A percentile compares a stretch with the other conserved stretches of the same genome.
phyloP scores from a whole-genome alignment of 768 basidiomycete genomes.

The Leucogyrophana mollusca region DNA sequence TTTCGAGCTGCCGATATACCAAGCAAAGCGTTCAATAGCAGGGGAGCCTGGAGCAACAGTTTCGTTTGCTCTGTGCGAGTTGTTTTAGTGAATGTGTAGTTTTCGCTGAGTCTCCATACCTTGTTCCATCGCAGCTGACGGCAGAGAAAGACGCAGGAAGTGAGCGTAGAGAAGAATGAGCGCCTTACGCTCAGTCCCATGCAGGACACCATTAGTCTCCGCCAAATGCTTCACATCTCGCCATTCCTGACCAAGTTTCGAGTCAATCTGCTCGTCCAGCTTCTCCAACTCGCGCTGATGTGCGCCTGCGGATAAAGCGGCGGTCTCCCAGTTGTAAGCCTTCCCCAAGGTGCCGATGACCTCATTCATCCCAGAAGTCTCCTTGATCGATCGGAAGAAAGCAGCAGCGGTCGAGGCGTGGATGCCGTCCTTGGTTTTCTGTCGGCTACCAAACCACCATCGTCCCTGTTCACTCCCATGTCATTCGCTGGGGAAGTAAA shows the following conservation, averaged over 20 bases:
- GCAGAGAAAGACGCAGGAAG: slow-evolving; percentile 64
- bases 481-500: background rate
- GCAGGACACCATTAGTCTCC: slow-evolving; percentile 26
- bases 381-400: slow-evolving; percentile 86
- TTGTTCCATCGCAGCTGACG: slow-evolving; percentile 51
- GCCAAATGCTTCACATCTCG: slow-evolving; percentile 43
- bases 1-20: slow-evolving; percentile 82
- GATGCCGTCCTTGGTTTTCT: slow-evolving; percentile 91
- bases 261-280: slow-evolving; percentile 51
- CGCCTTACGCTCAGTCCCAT: slow-evolving; percentile 49
- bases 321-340: slow-evolving; percentile 60
- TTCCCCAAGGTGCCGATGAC: slow-evolving; percentile 69
- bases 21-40: slow-evolving; percentile 75
- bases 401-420: slow-evolving; percentile 75
- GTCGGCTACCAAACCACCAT: slow-evolving; percentile 96
- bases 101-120: slow-evolving; percentile 42
- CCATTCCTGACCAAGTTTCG: slow-evolving; percentile 55
- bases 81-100: slow-evolving; percentile 1
- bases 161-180: slow-evolving; percentile 83
- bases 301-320: slow-evolving; percentile 26
- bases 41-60: slow-evolving; percentile 70
- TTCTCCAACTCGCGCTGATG: slow-evolving; percentile 41
- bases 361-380: slow-evolving; percentile 72
- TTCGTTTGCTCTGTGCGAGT: slow-evolving; percentile 61
- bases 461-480: slow-evolving; percentile 49